Evolutionary conservation across 176 grass and related monocot genomes (phyloP).

Genomic region (Areca catechu): DNA sequence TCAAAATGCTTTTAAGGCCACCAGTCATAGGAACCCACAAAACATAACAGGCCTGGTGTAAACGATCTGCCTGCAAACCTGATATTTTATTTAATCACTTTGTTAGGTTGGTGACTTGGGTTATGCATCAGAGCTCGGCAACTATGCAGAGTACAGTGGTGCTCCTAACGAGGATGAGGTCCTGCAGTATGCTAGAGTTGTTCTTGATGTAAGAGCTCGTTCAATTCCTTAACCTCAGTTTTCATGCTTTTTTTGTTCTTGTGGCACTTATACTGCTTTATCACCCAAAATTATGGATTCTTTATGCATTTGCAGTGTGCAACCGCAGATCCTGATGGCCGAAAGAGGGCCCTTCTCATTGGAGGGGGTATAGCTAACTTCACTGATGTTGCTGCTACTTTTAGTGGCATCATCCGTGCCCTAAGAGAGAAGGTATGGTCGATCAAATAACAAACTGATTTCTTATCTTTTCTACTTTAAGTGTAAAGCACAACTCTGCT

Average conservation of each 20-base stretch:
- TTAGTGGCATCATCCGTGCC: slow-evolving; percentile 45
- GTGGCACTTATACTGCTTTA: too few species aligned
- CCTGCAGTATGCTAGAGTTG: slow-evolving; percentile 85
- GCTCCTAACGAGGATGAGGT: slow-evolving; percentile 91
- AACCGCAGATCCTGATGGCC: slow-evolving; percentile 39
- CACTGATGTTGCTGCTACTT: slow-evolving; percentile 44
- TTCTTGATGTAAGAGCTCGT: slow-evolving; percentile 60
- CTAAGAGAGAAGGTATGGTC: slow-evolving; percentile 34
- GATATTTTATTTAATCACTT: neutral
- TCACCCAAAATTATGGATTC: neutral
- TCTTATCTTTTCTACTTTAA: neutral
- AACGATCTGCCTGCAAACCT: too few species aligned
- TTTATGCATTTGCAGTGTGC: slow-evolving; percentile 23
- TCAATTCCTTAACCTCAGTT: neutral
- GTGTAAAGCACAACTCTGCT: neutral
- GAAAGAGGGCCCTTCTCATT: slow-evolving; percentile 40
- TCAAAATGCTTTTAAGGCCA: too few species aligned
- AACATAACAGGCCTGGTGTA: too few species aligned
- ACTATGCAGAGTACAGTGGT: slow-evolving; percentile 90
- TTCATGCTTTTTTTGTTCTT: neutral
- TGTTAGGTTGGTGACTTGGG: slow-evolving; percentile 81
- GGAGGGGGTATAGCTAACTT: slow-evolving; percentile 53
- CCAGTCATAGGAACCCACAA: too few species aligned
- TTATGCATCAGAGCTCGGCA: slow-evolving; percentile 77
- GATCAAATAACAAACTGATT: neutral